These are phyloP conservation scores for Corynascus novoguineensis DNA, from an alignment of 495 filamentous ascomycete species.

Conservation along the genomic window DNA sequence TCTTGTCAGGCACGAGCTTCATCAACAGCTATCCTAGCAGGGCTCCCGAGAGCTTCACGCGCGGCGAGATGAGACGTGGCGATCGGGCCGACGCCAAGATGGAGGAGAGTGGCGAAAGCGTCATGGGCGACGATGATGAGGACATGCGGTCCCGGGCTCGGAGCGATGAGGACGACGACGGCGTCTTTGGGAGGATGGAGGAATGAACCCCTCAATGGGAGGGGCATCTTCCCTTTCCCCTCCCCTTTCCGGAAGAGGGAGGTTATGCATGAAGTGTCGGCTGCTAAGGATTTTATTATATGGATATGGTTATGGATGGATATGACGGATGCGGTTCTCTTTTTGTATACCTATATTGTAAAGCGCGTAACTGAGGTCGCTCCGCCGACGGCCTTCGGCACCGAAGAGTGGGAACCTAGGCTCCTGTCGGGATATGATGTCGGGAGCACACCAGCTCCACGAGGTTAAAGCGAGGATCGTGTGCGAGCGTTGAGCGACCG, in stretches of 20 bases:
- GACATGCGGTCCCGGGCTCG: constrained; percentile 56
- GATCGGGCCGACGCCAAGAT: constrained; percentile 61
- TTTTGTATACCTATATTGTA: constrained; percentile 47
- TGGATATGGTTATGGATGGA: constrained; percentile 22
- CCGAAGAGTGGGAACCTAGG: constrained; percentile 49
- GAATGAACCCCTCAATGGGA: constrained; percentile 48
- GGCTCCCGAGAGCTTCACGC: constrained; percentile 47
- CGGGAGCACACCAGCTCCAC: constrained; percentile 36
- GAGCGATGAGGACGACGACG: constrained; percentile 88
- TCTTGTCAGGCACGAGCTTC: constrained; percentile 42
- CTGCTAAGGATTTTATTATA: constrained; percentile 1
- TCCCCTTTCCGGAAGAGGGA: not conserved
- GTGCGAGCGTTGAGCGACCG: constrained; percentile 53
- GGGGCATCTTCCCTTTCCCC: not conserved
- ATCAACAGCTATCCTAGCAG: constrained; percentile 50
- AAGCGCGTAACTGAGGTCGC: constrained; percentile 43
- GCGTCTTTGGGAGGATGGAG: constrained; percentile 93
- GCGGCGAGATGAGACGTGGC: constrained; percentile 38
- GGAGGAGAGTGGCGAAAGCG: constrained; percentile 59
- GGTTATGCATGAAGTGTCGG: not conserved
- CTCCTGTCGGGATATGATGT: not conserved
- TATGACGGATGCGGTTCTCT: constrained; percentile 28
- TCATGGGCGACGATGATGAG: constrained; percentile 75
- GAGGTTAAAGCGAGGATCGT: constrained; percentile 59
- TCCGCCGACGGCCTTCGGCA: constrained; percentile 54